phyloP scores from a whole-genome alignment of 805 yeast genomes.

The Dipodascopsis tothii region DNA sequence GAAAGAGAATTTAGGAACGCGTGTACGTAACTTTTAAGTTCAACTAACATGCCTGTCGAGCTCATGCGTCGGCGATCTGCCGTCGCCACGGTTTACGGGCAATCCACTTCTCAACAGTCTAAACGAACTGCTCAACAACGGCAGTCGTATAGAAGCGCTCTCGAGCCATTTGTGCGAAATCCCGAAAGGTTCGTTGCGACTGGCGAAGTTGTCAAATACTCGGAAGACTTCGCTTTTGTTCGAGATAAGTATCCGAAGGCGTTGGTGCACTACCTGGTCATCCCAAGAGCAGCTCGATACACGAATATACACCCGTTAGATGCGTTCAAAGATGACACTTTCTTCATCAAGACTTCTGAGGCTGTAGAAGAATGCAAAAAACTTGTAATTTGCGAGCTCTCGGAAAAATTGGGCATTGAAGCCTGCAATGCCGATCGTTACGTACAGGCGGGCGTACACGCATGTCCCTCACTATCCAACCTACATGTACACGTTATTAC shows the following conservation, averaged over 20 bases:
- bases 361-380: slow-evolving; percentile 36
- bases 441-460: slow-evolving; percentile 57
- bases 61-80: no score
- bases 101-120: no score
- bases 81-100: no score
- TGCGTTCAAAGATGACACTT: no score
- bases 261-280: slow-evolving; percentile 48
- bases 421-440: slow-evolving; percentile 16
- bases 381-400: slow-evolving; percentile 24
- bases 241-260: slow-evolving; percentile 61
- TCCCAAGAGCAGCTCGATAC: slow-evolving; percentile 34
- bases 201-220: slow-evolving; percentile 40
- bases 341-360: no score
- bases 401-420: slow-evolving; percentile 14
- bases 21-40: no score
- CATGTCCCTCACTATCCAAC: slow-evolving; percentile 62
- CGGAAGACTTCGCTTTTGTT: slow-evolving; percentile 49
- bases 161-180: slow-evolving; percentile 41
- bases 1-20: no score
- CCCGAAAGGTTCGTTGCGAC: slow-evolving; percentile 36
- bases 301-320: no score
- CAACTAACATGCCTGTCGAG: no score
- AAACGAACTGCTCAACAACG: no score
- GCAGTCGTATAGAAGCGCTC: slow-evolving; percentile 38
- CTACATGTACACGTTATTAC: slow-evolving; percentile 70